Evolutionary conservation across 495 filamentous ascomycete species (phyloP), one percentile per base, ranked within the genome.

Genomic region (Neurospora tetraspora): DNA sequence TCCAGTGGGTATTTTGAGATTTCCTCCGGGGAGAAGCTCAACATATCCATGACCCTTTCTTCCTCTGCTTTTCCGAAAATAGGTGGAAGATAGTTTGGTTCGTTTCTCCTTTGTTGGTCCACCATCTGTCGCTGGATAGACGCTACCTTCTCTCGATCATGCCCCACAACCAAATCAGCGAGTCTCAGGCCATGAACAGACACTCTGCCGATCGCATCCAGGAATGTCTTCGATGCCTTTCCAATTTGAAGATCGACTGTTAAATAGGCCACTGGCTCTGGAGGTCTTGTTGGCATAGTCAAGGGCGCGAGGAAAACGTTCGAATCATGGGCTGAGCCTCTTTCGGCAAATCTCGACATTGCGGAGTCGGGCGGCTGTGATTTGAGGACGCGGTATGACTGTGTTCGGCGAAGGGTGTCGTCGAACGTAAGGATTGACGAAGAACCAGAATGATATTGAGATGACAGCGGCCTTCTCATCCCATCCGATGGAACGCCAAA

Each of bases 371-470:
- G 80, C 82, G 84, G 78, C 75, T 89, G 88, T 72, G 88, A 88
- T 80, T 90, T 89, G 73, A 90, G 80, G 69, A 89, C 83, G 74
- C 88, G 82, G 77, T 89, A 88, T 40, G 85, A 82, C 59, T 85
- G 82, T 72, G 79, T 81, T 75, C 84, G 81, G 75, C 85, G 83
- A 73, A 88, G 82, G 70, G 80, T 82, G 71, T 88, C 85, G 68
- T 84, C 81, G 75, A 82, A 85, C 70, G 81, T 71, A 73, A 80
- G 74, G 76, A 72, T 77, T 72, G 80, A 77, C 69, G 80, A 70
- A 23, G 77, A 68, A 18, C 83, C 82, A 38, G 81, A 75, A 23
- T 80, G 78, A 73, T 85, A 85, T 18, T 82, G 73, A 16, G 83
- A 83, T 18, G 84, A 82, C 34, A 83, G 69, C 31, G 85, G 86